A percentile compares a stretch with the other conserved stretches of the same genome.
Conservation (phyloP, 306 rosid genomes). For the Elaeagnus macrophylla region DNA sequence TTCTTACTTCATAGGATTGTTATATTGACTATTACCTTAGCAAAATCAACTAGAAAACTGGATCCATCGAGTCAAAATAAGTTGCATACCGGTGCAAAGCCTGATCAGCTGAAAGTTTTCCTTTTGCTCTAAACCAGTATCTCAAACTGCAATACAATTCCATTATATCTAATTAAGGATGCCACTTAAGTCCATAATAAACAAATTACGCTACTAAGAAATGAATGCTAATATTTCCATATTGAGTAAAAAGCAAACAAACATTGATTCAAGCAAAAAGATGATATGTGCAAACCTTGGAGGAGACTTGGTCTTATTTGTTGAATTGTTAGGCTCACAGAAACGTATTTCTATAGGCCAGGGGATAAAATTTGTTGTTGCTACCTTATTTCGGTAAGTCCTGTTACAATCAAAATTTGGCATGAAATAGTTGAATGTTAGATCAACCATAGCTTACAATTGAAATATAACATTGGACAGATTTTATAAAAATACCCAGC, state of each 20-base stretch:
- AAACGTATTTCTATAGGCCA: slow-evolving; percentile 97
- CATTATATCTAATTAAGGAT: slow-evolving; percentile 10
- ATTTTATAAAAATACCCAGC: neutral
- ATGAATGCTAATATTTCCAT: neutral
- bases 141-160: slow-evolving; percentile 53
- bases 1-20: slow-evolving; percentile 1
- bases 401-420: slow-evolving; percentile 36
- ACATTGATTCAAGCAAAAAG: slow-evolving; percentile 6
- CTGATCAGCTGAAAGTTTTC: slow-evolving; percentile 85
- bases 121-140: slow-evolving; percentile 90
- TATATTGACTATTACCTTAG: neutral
- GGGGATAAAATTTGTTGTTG: slow-evolving; percentile 49
- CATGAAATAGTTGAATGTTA: slow-evolving; percentile 9
- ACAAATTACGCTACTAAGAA: neutral
- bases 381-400: slow-evolving; percentile 86
- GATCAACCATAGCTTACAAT: neutral
- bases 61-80: slow-evolving; percentile 9
- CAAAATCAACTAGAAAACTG: slow-evolving; percentile 11
- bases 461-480: neutral
- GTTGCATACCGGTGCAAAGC: slow-evolving; percentile 78
- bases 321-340: slow-evolving; percentile 66
- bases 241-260: slow-evolving; percentile 4
- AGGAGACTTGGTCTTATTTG: slow-evolving; percentile 78
- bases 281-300: slow-evolving; percentile 53
- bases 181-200: slow-evolving; percentile 1